Evolutionary conservation across 2,329 filamentous ascomycete species (phyloP).

Genomic region (Arthrobotrys entomopaga): DNA sequence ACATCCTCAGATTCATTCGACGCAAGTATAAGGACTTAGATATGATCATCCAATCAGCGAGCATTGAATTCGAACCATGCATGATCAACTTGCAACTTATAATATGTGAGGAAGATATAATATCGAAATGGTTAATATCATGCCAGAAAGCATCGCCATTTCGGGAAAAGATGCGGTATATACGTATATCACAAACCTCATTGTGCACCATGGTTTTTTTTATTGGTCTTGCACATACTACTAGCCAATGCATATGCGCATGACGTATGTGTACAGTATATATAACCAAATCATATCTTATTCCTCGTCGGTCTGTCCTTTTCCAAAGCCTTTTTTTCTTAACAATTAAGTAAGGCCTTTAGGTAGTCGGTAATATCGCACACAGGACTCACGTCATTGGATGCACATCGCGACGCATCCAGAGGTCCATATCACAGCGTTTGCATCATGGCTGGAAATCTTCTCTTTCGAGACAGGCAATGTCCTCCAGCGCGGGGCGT

Average conservation of each 20-base stretch:
- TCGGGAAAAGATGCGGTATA: neutral
- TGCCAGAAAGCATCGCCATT: too few species aligned
- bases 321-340: constrained; percentile 2
- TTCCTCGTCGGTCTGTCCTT: neutral
- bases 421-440: neutral
- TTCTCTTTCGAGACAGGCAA: neutral
- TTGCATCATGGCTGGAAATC: neutral
- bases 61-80: too few species aligned
- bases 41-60: neutral
- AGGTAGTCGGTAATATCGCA: neutral
- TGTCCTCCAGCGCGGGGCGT: neutral
- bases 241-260: neutral
- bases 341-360: neutral
- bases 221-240: neutral
- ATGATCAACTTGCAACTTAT: neutral
- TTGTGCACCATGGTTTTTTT: neutral
- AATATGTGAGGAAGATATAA: too few species aligned
- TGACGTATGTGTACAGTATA: neutral
- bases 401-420: neutral
- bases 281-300: neutral
- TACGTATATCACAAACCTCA: neutral
- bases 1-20: neutral
- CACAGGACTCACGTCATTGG: neutral
- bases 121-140: neutral
- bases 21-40: neutral